phyloP scores from a whole-genome alignment of 2,329 filamentous ascomycete species.

The Elsinoe fawcettii region DNA sequence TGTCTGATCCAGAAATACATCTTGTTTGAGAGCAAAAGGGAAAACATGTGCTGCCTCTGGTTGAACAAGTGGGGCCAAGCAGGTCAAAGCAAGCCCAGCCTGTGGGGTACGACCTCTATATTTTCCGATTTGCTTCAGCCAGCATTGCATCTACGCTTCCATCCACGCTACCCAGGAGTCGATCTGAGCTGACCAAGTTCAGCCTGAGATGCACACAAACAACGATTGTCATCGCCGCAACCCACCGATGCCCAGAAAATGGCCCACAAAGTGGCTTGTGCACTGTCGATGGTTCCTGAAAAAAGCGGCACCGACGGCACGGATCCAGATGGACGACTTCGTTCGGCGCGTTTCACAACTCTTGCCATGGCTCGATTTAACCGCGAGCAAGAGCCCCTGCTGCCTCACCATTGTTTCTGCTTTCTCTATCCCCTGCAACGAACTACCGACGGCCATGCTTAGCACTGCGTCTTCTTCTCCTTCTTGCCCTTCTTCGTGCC shows the following conservation, averaged over 20 bases:
- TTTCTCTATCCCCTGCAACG: conserved; percentile 6
- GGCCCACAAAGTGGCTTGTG: neutral
- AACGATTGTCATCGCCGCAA: neutral
- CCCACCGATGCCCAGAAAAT: neutral
- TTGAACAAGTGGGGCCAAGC: neutral
- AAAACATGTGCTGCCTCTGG: neutral
- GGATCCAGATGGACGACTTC: neutral
- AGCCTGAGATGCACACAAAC: neutral
- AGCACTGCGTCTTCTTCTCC: neutral
- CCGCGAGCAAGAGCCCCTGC: neutral
- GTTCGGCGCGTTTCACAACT: neutral
- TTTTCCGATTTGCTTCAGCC: too few relatives aligned
- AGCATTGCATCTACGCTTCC: too few relatives aligned
- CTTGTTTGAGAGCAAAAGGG: neutral
- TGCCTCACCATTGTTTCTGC: conserved; percentile 13
- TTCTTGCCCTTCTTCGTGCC: conserved; percentile 1
- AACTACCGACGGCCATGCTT: conserved; percentile 7
- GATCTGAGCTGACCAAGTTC: neutral
- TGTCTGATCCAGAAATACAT: too few relatives aligned
- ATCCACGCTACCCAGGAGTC: neutral
- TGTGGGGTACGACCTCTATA: too few relatives aligned
- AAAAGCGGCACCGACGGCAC: neutral
- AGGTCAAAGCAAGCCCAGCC: neutral
- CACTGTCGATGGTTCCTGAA: neutral
- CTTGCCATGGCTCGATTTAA: neutral